Conservation (phyloP, 352 stramenopile genomes). For the Chrysophaeum taylorii region DNA sequence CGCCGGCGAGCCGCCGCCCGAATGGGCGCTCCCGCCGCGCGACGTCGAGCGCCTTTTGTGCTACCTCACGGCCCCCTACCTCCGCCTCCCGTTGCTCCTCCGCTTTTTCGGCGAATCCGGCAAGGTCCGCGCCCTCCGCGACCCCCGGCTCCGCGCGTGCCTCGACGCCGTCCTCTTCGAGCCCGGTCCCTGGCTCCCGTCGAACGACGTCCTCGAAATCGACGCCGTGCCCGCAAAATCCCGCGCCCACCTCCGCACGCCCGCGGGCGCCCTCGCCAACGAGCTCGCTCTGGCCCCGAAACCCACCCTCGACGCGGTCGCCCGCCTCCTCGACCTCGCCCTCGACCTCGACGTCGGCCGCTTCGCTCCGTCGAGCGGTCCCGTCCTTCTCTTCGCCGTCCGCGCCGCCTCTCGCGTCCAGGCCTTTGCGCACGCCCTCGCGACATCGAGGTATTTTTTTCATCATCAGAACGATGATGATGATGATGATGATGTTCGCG, state of each 20-base stretch:
- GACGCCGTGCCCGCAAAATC: background rate
- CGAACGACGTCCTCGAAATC: conserved; percentile 38
- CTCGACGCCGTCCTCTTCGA: conserved; percentile 74
- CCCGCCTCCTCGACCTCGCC: conserved; percentile 67
- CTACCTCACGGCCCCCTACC: conserved; percentile 77
- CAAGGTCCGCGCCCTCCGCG: conserved; percentile 50
- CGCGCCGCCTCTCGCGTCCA: background rate
- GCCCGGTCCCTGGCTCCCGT: conserved; percentile 67
- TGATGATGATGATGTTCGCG: background rate
- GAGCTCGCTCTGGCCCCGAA: conserved; percentile 90
- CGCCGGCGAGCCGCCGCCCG: background rate
- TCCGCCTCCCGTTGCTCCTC: conserved; percentile 66
- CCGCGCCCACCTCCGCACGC: conserved; percentile 62
- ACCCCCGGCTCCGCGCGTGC: conserved; percentile 66
- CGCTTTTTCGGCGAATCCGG: conserved; percentile 66
- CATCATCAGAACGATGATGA: too few species aligned
- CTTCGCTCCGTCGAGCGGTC: background rate
- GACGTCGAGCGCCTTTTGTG: conserved; percentile 83
- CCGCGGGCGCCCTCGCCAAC: conserved; percentile 92
- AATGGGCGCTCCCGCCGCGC: conserved; percentile 76
- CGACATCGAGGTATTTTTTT: too few species aligned
- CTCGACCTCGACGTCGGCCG: conserved; percentile 61
- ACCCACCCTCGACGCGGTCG: conserved; percentile 53
- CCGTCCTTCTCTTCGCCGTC: conserved; percentile 1
- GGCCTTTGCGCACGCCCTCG: background rate